Evolutionary conservation across 73 alveolate species (phyloP).

Genomic region (Paramecium octaurelia): DNA sequence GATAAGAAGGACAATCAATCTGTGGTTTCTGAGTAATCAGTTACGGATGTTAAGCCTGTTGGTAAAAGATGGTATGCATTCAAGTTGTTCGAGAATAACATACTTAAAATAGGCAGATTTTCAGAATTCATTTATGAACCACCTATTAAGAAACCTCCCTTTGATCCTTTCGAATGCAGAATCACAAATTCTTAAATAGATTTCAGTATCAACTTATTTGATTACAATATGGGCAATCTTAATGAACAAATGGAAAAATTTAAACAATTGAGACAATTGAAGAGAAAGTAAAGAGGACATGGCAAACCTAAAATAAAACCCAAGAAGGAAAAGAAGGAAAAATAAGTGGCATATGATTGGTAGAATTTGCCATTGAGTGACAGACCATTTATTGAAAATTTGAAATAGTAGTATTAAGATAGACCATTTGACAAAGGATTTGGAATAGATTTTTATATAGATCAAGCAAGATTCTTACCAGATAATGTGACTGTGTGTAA

Average conservation of each 20-base stretch:
- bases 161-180: slow-evolving; percentile 48
- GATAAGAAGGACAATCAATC: slow-evolving; percentile 16
- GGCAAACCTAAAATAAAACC: slow-evolving; percentile 32
- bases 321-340: slow-evolving; percentile 34
- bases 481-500: slow-evolving; percentile 84
- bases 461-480: slow-evolving; percentile 82
- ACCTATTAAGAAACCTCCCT: slow-evolving; percentile 48
- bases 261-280: slow-evolving; percentile 44
- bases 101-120: slow-evolving; percentile 27
- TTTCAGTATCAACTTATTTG: slow-evolving; percentile 54
- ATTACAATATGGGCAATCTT: slow-evolving; percentile 46
- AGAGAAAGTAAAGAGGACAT: slow-evolving; percentile 49
- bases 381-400: slow-evolving; percentile 53
- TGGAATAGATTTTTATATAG: slow-evolving; percentile 89
- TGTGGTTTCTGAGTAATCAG: slow-evolving; percentile 38
- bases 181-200: neutral
- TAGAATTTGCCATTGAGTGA: slow-evolving; percentile 42
- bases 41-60: neutral
- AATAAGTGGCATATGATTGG: slow-evolving; percentile 49
- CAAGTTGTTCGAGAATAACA: slow-evolving; percentile 20
- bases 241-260: slow-evolving; percentile 36
- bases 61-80: slow-evolving; percentile 55
- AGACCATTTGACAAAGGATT: slow-evolving; percentile 68
- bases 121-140: slow-evolving; percentile 45
- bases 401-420: slow-evolving; percentile 58